These are phyloP conservation scores for Clitocybe nebularis DNA, from an alignment of 1,284 basidiomycete genomes.

Conservation along the genomic window DNA sequence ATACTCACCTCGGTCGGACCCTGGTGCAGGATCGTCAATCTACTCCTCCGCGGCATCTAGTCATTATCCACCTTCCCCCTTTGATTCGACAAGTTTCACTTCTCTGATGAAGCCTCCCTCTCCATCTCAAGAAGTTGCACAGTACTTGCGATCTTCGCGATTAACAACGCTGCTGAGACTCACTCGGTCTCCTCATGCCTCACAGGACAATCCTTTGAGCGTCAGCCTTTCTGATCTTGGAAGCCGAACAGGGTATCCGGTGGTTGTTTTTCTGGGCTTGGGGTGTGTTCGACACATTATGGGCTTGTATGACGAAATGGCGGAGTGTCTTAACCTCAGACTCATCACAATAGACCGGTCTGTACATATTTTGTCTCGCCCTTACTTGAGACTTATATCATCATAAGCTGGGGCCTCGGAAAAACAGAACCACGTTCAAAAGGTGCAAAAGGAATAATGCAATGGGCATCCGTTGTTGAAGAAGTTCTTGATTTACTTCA, in stretches of 20 bases:
- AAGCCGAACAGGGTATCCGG: conserved; percentile 74
- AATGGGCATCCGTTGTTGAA: conserved; percentile 89
- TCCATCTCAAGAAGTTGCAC: conserved; percentile 69
- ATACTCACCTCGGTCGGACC: conserved; percentile 51
- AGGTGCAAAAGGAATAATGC: conserved; percentile 75
- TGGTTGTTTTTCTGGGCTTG: conserved; percentile 89
- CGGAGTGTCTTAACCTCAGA: conserved; percentile 79
- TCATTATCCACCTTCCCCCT: conserved; percentile 39
- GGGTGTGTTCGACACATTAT: conserved; percentile 94
- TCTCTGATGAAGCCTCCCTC: conserved; percentile 40
- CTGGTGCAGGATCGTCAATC: conserved; percentile 37
- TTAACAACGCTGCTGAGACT: conserved; percentile 82
- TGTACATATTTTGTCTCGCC: conserved; percentile 16
- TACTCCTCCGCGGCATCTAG: conserved; percentile 46
- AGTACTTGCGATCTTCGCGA: conserved; percentile 80
- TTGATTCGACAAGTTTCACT: conserved; percentile 41
- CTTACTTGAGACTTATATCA: conserved; percentile 9
- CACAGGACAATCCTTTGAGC: conserved; percentile 66
- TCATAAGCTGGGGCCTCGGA: conserved; percentile 85
- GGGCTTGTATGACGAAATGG: conserved; percentile 95
- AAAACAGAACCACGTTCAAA: conserved; percentile 73
- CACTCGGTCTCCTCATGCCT: conserved; percentile 74
- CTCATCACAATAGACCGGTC: conserved; percentile 94
- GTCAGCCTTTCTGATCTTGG: conserved; percentile 94
- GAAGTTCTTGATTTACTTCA: conserved; percentile 83